Evolutionary conservation across 2,329 filamentous ascomycete genomes (phyloP).

Genomic region (Plectosphaerella cucumerina): DNA sequence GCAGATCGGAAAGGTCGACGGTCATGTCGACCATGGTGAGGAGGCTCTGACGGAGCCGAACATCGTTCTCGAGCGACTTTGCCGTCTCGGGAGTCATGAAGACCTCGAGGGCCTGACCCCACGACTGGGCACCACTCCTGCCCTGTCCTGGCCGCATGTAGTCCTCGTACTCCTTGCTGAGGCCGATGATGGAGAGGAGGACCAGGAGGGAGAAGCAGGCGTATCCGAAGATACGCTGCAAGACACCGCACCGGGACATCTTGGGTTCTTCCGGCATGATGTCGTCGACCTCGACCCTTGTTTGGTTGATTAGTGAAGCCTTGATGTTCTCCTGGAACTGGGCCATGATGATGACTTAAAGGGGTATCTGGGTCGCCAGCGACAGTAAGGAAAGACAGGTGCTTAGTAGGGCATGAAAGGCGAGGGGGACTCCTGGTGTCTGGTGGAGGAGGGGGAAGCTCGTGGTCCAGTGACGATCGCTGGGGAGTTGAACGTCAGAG

Average conservation of each 20-base stretch:
- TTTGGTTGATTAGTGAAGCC: not conserved
- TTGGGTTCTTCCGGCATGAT: not conserved
- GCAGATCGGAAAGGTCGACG: conserved; percentile 7
- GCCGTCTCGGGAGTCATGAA: conserved; percentile 9
- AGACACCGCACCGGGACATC: not conserved
- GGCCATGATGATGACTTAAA: not conserved
- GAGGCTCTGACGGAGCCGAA: conserved; percentile 7
- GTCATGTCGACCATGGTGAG: conserved; percentile 12
- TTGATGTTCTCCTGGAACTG: not conserved
- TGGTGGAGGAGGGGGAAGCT: too few relatives aligned
- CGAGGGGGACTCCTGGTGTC: too few relatives aligned
- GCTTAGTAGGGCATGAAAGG: not conserved
- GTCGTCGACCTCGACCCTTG: not conserved
- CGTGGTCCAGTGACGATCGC: too few relatives aligned
- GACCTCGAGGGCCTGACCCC: conserved; percentile 8
- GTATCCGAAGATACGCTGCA: not conserved
- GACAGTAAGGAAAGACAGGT: not conserved
- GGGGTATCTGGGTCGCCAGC: not conserved
- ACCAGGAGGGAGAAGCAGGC: conserved; percentile 7
- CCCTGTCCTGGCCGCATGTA: not conserved
- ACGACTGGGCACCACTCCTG: conserved; percentile 1
- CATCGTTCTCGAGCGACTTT: conserved; percentile 8
- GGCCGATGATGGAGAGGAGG: conserved; percentile 9
- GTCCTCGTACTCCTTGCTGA: conserved; percentile 6
- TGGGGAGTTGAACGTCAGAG: too few relatives aligned